These are phyloP conservation scores for Hypoxylon crocopeplum DNA, from an alignment of 495 filamentous ascomycete species.

Conservation along the genomic window DNA sequence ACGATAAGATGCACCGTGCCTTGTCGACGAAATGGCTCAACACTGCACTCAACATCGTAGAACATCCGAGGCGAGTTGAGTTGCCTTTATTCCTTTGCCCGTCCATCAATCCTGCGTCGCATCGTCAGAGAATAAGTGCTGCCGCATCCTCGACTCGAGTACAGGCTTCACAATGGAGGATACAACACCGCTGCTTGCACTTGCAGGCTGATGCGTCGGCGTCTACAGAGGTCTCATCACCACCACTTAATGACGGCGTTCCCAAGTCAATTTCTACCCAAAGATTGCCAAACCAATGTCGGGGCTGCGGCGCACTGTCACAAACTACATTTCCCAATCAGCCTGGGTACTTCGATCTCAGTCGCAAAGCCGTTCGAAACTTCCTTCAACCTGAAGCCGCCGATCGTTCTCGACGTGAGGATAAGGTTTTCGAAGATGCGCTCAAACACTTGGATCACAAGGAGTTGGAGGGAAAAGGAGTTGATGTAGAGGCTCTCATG, in stretches of 20 bases:
- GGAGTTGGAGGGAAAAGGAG: slow-evolving; percentile 50
- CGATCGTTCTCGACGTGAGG: slow-evolving; percentile 35
- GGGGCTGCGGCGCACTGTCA: slow-evolving; percentile 86
- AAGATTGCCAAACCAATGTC: slow-evolving; percentile 69
- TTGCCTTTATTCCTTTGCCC: slow-evolving; percentile 55
- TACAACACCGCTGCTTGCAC: slow-evolving; percentile 42
- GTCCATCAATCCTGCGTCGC: slow-evolving; percentile 33
- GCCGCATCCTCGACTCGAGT: slow-evolving; percentile 16
- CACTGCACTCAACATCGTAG: slow-evolving; percentile 47
- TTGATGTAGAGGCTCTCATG: slow-evolving; percentile 46
- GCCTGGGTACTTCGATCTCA: slow-evolving; percentile 76
- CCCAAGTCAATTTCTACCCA: neutral
- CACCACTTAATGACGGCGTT: neutral
- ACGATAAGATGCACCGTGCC: slow-evolving; percentile 54
- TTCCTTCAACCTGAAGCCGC: slow-evolving; percentile 46
- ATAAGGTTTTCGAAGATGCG: slow-evolving; percentile 49
- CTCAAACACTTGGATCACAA: slow-evolving; percentile 48
- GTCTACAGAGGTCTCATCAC: neutral
- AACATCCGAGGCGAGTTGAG: slow-evolving; percentile 42
- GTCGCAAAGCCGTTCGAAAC: slow-evolving; percentile 58
- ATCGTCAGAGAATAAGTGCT: slow-evolving; percentile 17
- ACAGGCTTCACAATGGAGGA: slow-evolving; percentile 26
- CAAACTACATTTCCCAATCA: slow-evolving; percentile 72
- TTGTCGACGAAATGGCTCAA: slow-evolving; percentile 53
- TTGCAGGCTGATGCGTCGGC: slow-evolving; percentile 22